These are phyloP conservation scores for Cicer yamashitae DNA, from an alignment of 306 rosid species.

Conservation along the genomic window DNA sequence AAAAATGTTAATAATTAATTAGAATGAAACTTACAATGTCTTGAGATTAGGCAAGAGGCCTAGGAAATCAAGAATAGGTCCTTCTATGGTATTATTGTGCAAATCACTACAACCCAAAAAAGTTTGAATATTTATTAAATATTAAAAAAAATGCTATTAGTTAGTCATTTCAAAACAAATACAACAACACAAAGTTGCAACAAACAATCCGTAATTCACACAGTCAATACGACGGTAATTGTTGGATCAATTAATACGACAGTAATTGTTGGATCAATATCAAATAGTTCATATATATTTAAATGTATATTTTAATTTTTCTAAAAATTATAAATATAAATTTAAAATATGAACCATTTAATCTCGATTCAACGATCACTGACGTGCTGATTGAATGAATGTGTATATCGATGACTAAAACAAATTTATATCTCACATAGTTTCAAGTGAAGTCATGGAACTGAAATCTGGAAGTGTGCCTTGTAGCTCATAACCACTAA, in stretches of 20 bases:
- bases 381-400: no score
- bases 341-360: no score
- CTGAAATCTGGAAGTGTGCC: constrained; percentile 60
- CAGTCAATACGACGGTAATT: no score
- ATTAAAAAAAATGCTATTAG: background rate
- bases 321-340: no score
- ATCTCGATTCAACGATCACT: no score
- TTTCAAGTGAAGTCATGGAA: constrained; percentile 60
- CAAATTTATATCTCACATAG: constrained; percentile 46
- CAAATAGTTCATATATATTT: no score
- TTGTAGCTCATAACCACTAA: constrained; percentile 47
- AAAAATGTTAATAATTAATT: background rate
- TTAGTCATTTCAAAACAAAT: background rate
- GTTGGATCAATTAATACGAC: no score
- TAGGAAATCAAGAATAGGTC: constrained; percentile 54
- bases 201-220: no score
- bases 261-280: no score
- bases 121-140: background rate
- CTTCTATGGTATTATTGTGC: constrained; percentile 51
- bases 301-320: no score
- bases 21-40: constrained; percentile 44
- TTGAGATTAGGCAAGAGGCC: constrained; percentile 53
- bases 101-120: constrained; percentile 47
- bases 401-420: no score
- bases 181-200: no score